Conservation (phyloP, 164 flowering plant genomes). For the Vitis riparia region DNA sequence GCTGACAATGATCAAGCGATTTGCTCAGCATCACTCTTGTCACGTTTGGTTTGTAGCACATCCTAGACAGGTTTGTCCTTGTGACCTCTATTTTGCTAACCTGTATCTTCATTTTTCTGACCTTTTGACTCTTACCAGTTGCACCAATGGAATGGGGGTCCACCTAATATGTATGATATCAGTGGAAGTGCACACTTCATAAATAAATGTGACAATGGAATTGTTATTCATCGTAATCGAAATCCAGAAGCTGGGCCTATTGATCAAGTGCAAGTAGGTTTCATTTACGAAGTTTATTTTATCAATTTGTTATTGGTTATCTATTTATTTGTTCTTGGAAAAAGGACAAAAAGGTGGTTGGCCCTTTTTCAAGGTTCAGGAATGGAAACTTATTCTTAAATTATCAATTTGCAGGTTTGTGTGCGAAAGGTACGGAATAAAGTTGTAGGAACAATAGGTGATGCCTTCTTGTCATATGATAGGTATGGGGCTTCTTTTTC, state of each 20-base stretch:
- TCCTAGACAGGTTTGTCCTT: conserved; percentile 80
- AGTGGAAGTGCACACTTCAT: conserved; percentile 99
- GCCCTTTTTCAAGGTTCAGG: too few species aligned
- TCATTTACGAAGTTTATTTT: not conserved
- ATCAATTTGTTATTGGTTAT: too few species aligned
- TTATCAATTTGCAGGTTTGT: conserved; percentile 58
- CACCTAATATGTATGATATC: conserved; percentile 94
- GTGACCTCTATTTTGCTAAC: not conserved
- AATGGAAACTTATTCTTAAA: too few species aligned
- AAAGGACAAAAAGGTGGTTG: too few species aligned
- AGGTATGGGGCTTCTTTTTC: conserved; percentile 46
- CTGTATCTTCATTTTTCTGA: not conserved
- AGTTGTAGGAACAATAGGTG: conserved; percentile 82
- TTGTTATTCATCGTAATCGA: conserved; percentile 92
- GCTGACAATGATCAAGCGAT: conserved; percentile 85
- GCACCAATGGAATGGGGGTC: conserved; percentile 79
- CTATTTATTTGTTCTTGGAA: too few species aligned
- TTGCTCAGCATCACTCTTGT: conserved; percentile 93
- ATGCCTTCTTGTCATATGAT: conserved; percentile 68
- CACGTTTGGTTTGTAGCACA: conserved; percentile 99
- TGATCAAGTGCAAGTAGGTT: conserved; percentile 76
- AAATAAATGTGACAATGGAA: conserved; percentile 98
- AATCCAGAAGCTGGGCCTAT: conserved; percentile 75
- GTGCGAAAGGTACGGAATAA: conserved; percentile 92
- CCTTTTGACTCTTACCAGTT: conserved; percentile 40